Percentiles rank a stretch among this genome's conserved stretches.
Conservation (phyloP, 208 protist species). For the Kentomonas sorsogonicus region DNA sequence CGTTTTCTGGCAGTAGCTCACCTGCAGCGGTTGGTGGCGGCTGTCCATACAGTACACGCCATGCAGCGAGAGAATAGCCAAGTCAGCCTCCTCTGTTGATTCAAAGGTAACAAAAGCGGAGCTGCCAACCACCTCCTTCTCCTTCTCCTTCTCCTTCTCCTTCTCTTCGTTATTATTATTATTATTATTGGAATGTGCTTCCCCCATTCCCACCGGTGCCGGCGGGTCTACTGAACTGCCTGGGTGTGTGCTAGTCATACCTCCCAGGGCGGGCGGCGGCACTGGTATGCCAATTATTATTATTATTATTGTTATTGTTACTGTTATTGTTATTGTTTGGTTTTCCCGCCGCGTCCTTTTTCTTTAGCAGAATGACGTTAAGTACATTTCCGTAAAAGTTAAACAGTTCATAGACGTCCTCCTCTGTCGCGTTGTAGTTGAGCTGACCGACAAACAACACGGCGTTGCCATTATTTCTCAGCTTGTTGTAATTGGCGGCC, state of each 20-base stretch:
- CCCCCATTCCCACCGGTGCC: no score
- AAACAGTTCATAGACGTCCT: slow-evolving; percentile 32
- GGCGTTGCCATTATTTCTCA: slow-evolving; percentile 16
- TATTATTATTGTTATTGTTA: no score
- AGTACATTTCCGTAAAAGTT: slow-evolving; percentile 26
- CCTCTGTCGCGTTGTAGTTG: slow-evolving; percentile 29
- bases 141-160: slow-evolving; percentile 9
- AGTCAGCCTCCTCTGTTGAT: slow-evolving; percentile 46
- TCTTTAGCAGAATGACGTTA: slow-evolving; percentile 36
- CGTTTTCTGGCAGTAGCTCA: slow-evolving; percentile 56
- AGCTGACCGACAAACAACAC: slow-evolving; percentile 46
- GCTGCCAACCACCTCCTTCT: slow-evolving; percentile 26
- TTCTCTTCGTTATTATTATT: no score
- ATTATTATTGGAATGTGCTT: no score
- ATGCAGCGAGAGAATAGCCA: slow-evolving; percentile 48
- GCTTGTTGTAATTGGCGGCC: neutral
- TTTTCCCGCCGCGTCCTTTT: slow-evolving; percentile 3
- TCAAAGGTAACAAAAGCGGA: slow-evolving; percentile 36
- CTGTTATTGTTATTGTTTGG: slow-evolving; percentile 13
- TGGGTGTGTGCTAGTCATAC: no score
- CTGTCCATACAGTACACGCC: slow-evolving; percentile 40
- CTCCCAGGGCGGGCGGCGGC: no score
- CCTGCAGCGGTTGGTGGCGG: slow-evolving; percentile 52
- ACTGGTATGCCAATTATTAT: no score
- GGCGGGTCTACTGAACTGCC: no score